Base-by-base conservation (phyloP, 805 yeast genomes). In the Metschnikowia peoriensis region DNA sequence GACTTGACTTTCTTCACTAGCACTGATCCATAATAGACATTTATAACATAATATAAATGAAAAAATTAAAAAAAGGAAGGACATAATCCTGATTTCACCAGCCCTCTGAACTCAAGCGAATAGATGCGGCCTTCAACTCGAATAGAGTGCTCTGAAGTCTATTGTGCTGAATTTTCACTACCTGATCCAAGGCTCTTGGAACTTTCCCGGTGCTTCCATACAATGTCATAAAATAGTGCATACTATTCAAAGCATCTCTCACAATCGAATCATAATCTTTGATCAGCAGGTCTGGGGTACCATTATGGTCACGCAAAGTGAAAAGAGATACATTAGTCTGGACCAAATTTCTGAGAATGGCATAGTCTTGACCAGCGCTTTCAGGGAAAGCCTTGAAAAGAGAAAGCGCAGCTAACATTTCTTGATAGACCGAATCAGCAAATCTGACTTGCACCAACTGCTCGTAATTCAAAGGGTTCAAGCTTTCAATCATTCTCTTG, bases 351-450 rank as follows among this genome's bases (percentile, higher is more conserved):
- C 29, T 17, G 28, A 44, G 46, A 41, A 22, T 29, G 35, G 41
- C 40, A 6, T 38, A 15, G 17, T 60, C 63, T 17, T 69, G 56
- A 70, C 67, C 69, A 3, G 14, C 35, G 14, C 6, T 32, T 4
- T 32, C 35, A 9, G 35, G 35, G 14, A 32, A 32, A 9, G 35
- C 35, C 14, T 6, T 32, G 6, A 4, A 32, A 6, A 32, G 35
- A 12, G 35, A 32, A 12, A 32, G 35, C 3, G 35, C 35, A 4
- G 35, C 3, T 9, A 32, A 12, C 35, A 32, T 32, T 4, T 32
- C 35, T 12, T 10, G 35, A 12, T 32, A 32, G 35, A 32, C 35
- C 10, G 3, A 10, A 3, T 32, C 12, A 32, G 35, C 35, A 32
- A 32, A 32, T 32, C 35, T 32, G 14, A 32, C 14, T 12, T 32